These are phyloP conservation scores for Heterobasidion annosum DNA, from an alignment of 1,284 basidiomycete genomes.

Conservation along the genomic window DNA sequence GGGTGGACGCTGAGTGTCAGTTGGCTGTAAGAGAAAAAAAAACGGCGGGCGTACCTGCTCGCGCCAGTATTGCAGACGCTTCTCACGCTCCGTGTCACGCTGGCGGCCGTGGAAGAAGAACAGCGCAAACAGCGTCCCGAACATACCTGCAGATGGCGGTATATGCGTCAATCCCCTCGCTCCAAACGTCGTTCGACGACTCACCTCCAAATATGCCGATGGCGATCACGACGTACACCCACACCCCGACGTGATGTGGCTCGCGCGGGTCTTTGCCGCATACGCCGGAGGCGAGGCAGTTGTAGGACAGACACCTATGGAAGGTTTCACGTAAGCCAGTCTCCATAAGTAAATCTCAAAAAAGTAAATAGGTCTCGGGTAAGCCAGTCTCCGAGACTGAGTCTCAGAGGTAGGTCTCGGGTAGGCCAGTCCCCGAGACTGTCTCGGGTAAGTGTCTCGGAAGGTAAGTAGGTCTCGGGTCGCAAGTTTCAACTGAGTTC, in stretches of 20 bases:
- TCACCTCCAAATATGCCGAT: constrained; percentile 64
- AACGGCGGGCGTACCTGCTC: constrained; percentile 51
- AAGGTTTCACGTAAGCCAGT: no score
- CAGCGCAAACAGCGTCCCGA: constrained; percentile 56
- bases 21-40: neutral
- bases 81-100: constrained; percentile 69
- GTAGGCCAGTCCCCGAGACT: no score
- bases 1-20: neutral
- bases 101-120: constrained; percentile 65
- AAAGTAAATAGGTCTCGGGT: neutral
- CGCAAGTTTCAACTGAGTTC: neutral
- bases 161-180: neutral
- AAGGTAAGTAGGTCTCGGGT: no score
- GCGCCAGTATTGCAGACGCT: constrained; percentile 79
- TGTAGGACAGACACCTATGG: constrained; percentile 66
- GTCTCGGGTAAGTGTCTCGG: no score
- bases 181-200: constrained; percentile 11
- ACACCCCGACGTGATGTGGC: constrained; percentile 55
- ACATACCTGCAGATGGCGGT: constrained; percentile 42
- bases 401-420: no score
- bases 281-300: constrained; percentile 52
- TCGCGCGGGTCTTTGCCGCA: constrained; percentile 57
- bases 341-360: no score
- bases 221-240: constrained; percentile 69
- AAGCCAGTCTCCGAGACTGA: no score